A percentile compares a stretch with the other conserved stretches of the same genome.
Conservation (phyloP, 306 rosid species). For the Trichosanthes truncata region DNA sequence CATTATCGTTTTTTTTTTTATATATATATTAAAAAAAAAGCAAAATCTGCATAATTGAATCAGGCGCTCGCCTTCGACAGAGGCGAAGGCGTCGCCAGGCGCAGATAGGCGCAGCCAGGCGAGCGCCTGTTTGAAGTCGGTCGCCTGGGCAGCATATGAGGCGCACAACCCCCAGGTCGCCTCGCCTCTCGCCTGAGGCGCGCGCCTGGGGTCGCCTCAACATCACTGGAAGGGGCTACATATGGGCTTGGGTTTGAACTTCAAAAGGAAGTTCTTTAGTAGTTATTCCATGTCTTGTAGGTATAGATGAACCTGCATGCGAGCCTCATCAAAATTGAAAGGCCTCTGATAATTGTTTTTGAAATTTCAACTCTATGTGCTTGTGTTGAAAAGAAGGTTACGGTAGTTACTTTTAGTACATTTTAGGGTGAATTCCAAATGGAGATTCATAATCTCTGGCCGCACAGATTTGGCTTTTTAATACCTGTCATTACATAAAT, state of each 20-base stretch:
- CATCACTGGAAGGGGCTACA: not conserved
- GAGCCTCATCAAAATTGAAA: not conserved
- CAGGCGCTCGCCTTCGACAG: too few relatives aligned
- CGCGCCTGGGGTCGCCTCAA: too few relatives aligned
- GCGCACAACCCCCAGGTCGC: too few relatives aligned
- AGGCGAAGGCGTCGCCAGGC: too few relatives aligned
- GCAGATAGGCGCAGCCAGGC: too few relatives aligned
- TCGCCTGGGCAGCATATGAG: too few relatives aligned
- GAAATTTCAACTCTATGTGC: not conserved
- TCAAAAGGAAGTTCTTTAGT: too few relatives aligned
- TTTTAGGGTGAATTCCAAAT: not conserved
- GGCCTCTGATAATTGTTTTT: not conserved
- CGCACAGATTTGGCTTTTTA: not conserved
- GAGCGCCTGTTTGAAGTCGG: too few relatives aligned
- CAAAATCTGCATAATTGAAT: too few relatives aligned
- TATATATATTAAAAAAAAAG: too few relatives aligned
- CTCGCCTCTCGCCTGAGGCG: too few relatives aligned
- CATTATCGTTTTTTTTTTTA: too few relatives aligned
- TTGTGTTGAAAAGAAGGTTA: not conserved
- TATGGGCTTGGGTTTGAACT: not conserved
- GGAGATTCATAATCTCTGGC: not conserved
- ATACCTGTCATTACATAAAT: not conserved
- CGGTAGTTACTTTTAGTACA: not conserved
- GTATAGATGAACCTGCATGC: not conserved
- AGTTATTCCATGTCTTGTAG: not conserved